Evolutionary conservation across 495 filamentous ascomycete species (phyloP).

Genomic region (Podospora tetraspora): DNA sequence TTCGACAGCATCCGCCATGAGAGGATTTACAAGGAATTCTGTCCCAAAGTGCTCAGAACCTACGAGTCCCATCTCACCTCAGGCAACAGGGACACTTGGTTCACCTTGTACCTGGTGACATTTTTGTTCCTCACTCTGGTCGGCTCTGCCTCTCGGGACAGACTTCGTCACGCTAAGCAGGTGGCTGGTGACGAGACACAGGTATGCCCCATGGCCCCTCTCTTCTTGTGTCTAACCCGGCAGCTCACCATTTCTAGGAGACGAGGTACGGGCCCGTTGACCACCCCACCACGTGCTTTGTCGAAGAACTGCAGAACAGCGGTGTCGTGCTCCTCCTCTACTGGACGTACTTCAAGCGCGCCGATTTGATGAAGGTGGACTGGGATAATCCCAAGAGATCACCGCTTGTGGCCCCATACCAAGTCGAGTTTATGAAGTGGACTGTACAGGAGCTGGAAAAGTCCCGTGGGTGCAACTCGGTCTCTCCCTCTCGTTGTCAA

Average conservation of each 20-base stretch:
- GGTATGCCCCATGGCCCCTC: slow-evolving; percentile 3
- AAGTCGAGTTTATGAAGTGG: slow-evolving; percentile 17
- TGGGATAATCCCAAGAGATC: slow-evolving; percentile 16
- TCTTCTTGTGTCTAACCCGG: not conserved
- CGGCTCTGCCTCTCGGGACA: slow-evolving; percentile 18
- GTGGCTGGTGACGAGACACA: slow-evolving; percentile 8
- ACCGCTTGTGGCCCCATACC: slow-evolving; percentile 14
- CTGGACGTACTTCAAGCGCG: slow-evolving; percentile 29
- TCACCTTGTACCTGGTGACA: slow-evolving; percentile 36
- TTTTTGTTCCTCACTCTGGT: slow-evolving; percentile 34
- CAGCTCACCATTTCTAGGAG: slow-evolving; percentile 15
- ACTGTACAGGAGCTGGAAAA: slow-evolving; percentile 14
- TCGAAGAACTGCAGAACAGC: slow-evolving; percentile 26
- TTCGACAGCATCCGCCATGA: slow-evolving; percentile 41
- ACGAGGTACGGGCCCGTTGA: slow-evolving; percentile 23
- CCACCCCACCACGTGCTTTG: slow-evolving; percentile 16
- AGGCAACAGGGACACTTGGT: slow-evolving; percentile 32
- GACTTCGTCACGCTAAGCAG: slow-evolving; percentile 14
- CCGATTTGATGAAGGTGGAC: slow-evolving; percentile 21
- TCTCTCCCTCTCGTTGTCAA: not conserved
- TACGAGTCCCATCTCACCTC: slow-evolving; percentile 30
- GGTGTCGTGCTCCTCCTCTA: slow-evolving; percentile 23
- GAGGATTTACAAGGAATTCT: slow-evolving; percentile 20
- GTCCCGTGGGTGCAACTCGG: slow-evolving; percentile 10
- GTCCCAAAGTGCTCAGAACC: slow-evolving; percentile 25